These are phyloP conservation scores for Tetrahymena elliotti DNA, from an alignment of 73 alveolate species.

Conservation along the genomic window DNA sequence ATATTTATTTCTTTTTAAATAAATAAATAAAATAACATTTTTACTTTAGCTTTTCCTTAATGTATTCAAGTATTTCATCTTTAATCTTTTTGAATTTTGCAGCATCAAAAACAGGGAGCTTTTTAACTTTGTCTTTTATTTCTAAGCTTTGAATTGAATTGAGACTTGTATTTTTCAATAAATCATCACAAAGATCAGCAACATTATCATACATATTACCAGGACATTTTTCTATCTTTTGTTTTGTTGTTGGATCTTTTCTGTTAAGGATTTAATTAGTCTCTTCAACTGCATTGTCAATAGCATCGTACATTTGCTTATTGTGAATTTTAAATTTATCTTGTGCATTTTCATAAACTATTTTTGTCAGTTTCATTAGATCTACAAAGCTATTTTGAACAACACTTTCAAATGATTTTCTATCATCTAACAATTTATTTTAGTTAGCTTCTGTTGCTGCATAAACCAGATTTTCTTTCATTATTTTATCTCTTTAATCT, in stretches of 20 bases:
- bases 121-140: background rate
- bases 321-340: background rate
- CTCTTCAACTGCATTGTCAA: background rate
- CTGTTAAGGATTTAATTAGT: background rate
- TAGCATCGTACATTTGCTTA: background rate
- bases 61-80: background rate
- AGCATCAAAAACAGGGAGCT: background rate
- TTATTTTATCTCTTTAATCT: background rate
- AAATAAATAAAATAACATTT: background rate
- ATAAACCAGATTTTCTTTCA: background rate
- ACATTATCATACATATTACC: background rate
- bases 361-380: background rate
- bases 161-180: background rate
- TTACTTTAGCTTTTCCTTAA: background rate
- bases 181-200: background rate
- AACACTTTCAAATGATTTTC: background rate
- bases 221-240: background rate
- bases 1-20: too few species aligned
- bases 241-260: background rate
- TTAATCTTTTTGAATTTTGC: background rate
- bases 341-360: background rate
- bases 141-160: background rate
- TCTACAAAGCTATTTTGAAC: background rate
- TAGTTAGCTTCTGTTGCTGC: background rate
- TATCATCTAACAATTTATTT: background rate